These are phyloP conservation scores for Kluyveromyces sp. DNA, from an alignment of 1,139 yeast genomes.

Conservation along the genomic window DNA sequence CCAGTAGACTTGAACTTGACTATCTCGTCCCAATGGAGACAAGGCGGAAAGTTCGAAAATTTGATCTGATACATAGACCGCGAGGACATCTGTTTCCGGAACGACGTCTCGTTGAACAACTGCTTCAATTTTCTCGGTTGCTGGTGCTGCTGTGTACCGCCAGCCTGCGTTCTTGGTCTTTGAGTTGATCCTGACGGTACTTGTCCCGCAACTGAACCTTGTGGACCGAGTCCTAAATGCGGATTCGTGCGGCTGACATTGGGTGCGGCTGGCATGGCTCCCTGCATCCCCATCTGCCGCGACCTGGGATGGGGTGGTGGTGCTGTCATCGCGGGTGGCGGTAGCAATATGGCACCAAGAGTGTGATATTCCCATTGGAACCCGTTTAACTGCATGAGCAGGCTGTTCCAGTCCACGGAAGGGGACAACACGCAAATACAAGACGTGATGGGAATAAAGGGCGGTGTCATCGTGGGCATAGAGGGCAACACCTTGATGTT, in stretches of 20 bases:
- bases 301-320: constrained; percentile 5
- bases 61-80: constrained; percentile 31
- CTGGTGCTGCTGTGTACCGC: constrained; percentile 5
- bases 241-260: neutral
- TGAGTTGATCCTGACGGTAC: neutral
- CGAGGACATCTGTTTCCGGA: constrained; percentile 32
- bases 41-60: constrained; percentile 30
- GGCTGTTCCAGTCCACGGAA: constrained; percentile 20
- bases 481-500: constrained; percentile 29
- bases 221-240: neutral
- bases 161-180: neutral
- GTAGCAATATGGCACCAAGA: constrained; percentile 22
- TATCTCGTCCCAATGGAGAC: constrained; percentile 18
- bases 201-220: neutral
- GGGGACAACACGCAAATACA: constrained; percentile 23
- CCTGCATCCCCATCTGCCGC: neutral
- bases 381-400: constrained; percentile 25
- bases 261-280: neutral
- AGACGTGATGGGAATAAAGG: constrained; percentile 26
- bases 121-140: constrained; percentile 19
- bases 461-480: constrained; percentile 28
- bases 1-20: constrained; percentile 8
- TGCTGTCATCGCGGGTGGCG: constrained; percentile 7
- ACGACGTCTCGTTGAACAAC: constrained; percentile 29
- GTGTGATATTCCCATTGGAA: constrained; percentile 30